phyloP scores from a whole-genome alignment of 2,329 filamentous ascomycete species.

The Ambrosiella beaveri region DNA sequence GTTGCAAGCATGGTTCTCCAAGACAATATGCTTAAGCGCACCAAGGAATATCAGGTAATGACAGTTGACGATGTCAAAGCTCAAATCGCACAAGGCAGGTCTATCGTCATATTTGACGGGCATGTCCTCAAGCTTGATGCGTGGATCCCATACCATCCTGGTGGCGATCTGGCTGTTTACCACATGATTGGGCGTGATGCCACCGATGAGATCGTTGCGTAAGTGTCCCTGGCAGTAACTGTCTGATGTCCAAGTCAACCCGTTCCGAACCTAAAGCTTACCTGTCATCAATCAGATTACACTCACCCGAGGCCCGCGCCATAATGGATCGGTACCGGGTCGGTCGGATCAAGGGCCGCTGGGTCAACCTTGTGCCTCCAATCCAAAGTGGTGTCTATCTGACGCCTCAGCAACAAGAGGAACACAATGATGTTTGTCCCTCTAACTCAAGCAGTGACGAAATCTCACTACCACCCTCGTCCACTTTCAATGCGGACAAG shows the following conservation, averaged over 20 bases:
- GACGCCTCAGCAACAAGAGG: slow-evolving; percentile 12
- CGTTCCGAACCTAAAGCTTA: slow-evolving; percentile 11
- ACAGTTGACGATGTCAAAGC: slow-evolving; percentile 36
- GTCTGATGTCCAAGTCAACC: background rate
- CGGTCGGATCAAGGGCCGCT: slow-evolving; percentile 61
- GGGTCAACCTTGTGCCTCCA: slow-evolving; percentile 78
- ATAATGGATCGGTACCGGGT: slow-evolving; percentile 73
- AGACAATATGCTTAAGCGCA: slow-evolving; percentile 11
- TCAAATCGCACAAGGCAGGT: slow-evolving; percentile 64
- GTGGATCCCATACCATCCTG: slow-evolving; percentile 81
- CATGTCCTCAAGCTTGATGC: slow-evolving; percentile 74
- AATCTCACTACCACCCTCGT: slow-evolving; percentile 35
- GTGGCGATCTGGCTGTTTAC: slow-evolving; percentile 74
- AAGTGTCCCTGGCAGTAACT: slow-evolving; percentile 21
- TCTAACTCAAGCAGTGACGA: slow-evolving; percentile 29
- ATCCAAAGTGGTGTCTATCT: slow-evolving; percentile 74
- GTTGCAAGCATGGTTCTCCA: slow-evolving; percentile 1
- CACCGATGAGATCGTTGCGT: slow-evolving; percentile 88
- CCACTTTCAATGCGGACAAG: slow-evolving; percentile 28
- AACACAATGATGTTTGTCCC: background rate
- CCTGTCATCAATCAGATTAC: slow-evolving; percentile 38
- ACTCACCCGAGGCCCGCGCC: slow-evolving; percentile 58
- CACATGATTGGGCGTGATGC: slow-evolving; percentile 92
- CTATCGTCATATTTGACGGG: slow-evolving; percentile 64
- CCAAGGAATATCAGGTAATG: slow-evolving; percentile 22